phyloP scores from a whole-genome alignment of 1,139 yeast genomes.

The Geotrichum australiense region DNA sequence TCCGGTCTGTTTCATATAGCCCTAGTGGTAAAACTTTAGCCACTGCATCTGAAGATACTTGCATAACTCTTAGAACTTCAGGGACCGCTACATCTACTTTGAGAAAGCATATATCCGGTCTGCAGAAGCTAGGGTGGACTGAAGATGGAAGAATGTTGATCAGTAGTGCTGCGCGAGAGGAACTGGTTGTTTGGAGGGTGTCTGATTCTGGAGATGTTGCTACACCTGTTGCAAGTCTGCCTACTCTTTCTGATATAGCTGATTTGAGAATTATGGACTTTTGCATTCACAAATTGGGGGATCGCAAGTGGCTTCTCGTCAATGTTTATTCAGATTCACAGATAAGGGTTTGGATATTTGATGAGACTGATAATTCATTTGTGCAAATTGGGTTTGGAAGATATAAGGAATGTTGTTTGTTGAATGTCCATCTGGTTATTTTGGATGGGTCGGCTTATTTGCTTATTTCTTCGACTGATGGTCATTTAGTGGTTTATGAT shows the following conservation, averaged over 20 bases:
- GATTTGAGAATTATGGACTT: slow-evolving; percentile 90
- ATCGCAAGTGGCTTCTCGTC: slow-evolving; percentile 34
- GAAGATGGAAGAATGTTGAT: slow-evolving; percentile 43
- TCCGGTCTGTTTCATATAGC: slow-evolving; percentile 32
- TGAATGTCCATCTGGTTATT: slow-evolving; percentile 48
- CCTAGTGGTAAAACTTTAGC: slow-evolving; percentile 38
- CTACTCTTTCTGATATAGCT: slow-evolving; percentile 46
- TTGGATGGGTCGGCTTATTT: slow-evolving; percentile 35
- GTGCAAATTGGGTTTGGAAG: slow-evolving; percentile 40
- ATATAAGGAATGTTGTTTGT: slow-evolving; percentile 70
- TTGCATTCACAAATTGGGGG: slow-evolving; percentile 31
- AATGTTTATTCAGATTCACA: slow-evolving; percentile 83
- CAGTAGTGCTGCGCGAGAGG: slow-evolving; percentile 86
- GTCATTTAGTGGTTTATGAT: slow-evolving; percentile 60
- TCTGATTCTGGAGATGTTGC: slow-evolving; percentile 20
- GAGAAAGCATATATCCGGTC: slow-evolving; percentile 80
- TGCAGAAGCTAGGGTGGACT: slow-evolving; percentile 67
- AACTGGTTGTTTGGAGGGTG: slow-evolving; percentile 71
- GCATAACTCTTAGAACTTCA: slow-evolving; percentile 43
- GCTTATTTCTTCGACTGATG: slow-evolving; percentile 74
- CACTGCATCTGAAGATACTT: slow-evolving; percentile 87
- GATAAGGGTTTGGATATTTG: slow-evolving; percentile 57
- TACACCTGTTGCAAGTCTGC: slow-evolving; percentile 28
- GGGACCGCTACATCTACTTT: slow-evolving; percentile 53
- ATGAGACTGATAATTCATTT: not conserved